A percentile compares a stretch with the other conserved stretches of the same genome.
Evolutionary conservation across 108 stramenopile genomes (phyloP).

Genomic region (Aurantiochytrium sp.): DNA sequence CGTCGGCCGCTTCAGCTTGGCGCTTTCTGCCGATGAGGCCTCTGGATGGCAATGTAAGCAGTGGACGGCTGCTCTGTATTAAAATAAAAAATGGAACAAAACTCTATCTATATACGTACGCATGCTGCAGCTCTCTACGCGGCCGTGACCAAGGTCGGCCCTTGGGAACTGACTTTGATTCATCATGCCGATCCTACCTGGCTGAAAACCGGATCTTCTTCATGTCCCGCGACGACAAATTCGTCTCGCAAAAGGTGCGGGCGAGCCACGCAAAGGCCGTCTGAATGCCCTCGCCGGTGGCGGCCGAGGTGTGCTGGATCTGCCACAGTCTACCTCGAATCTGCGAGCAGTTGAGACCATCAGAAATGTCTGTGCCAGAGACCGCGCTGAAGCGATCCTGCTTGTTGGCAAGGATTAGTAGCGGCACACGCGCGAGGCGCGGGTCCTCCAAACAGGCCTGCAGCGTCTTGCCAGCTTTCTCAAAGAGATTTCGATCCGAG

Average conservation of each 20-base stretch:
- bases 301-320: background rate
- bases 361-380: conserved; percentile 12
- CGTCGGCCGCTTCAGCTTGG: background rate
- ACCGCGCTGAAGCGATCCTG: background rate
- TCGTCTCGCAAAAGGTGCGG: background rate
- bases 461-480: background rate
- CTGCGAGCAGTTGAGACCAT: conserved; percentile 9
- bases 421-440: background rate
- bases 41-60: background rate
- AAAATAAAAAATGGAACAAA: no score
- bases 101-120: no score
- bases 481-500: background rate
- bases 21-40: background rate
- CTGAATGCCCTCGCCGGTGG: background rate
- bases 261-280: background rate
- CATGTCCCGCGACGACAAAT: background rate
- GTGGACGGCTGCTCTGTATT: background rate
- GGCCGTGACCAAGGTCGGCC: background rate
- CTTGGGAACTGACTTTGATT: no score
- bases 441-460: background rate
- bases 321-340: conserved; percentile 16
- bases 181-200: no score
- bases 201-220: background rate
- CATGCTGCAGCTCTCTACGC: background rate
- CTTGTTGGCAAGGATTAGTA: background rate